Conservation (phyloP, 2,329 filamentous ascomycete genomes). For the Aspergillus sp. region DNA sequence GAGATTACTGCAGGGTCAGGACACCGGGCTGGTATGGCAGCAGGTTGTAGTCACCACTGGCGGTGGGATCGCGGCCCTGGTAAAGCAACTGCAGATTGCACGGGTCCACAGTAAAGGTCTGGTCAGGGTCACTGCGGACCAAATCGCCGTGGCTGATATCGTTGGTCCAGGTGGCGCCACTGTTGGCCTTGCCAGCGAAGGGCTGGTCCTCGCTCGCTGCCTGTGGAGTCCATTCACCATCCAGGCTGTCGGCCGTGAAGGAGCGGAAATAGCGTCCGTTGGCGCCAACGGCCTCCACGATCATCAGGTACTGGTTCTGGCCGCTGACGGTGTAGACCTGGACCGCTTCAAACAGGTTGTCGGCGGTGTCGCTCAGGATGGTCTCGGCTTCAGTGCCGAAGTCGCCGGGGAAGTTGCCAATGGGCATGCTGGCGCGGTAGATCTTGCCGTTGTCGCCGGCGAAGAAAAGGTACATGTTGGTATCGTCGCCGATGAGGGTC, state of each 20-base stretch:
- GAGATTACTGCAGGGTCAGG: not conserved
- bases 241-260: constrained; percentile 59
- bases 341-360: constrained; percentile 66
- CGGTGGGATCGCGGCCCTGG: constrained; percentile 54
- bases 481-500: constrained; percentile 61
- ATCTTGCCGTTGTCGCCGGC: constrained; percentile 66
- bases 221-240: constrained; percentile 59
- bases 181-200: constrained; percentile 68
- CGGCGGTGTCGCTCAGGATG: constrained; percentile 53
- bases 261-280: constrained; percentile 66
- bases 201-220: constrained; percentile 57
- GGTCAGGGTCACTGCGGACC: constrained; percentile 56
- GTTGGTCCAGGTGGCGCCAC: constrained; percentile 64
- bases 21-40: constrained; percentile 56
- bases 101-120: constrained; percentile 63
- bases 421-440: constrained; percentile 64
- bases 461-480: constrained; percentile 68
- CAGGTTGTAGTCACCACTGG: constrained; percentile 48
- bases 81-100: constrained; percentile 67
- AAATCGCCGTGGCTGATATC: constrained; percentile 68
- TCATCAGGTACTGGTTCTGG: constrained; percentile 62
- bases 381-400: constrained; percentile 55
- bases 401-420: constrained; percentile 60
- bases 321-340: constrained; percentile 63
- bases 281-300: constrained; percentile 62